Base-by-base conservation (phyloP, 768 basidiomycete genomes). In the Russula emetica region DNA sequence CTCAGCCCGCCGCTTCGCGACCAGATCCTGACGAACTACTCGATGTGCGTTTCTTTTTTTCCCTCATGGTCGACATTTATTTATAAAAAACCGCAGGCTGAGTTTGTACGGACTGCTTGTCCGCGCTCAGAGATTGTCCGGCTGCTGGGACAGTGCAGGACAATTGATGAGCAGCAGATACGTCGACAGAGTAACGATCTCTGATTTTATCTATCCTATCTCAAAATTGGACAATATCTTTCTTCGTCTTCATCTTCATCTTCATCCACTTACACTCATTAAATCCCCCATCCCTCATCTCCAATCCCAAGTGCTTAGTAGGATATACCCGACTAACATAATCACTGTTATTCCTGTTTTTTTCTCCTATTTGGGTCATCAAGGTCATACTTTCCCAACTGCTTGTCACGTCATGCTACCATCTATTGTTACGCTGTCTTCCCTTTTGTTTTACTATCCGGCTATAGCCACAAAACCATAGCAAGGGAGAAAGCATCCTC, bases 11-110 rank as follows among this genome's bases (percentile, higher is more conserved):
- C 13, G 61, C 58, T 30, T 67, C 59, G 22, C 63, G 68, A 64
- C 62, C 68, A 5, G 66, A 69, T 10, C 57, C 68, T 5, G 68
- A 69, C 49, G 68, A 69, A 28, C 45, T 69, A 18, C 68, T 69
- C 55, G 63, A 64, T 28, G 66, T 69, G 32, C 66, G 66, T 69
- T 42, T 3, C 3, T 26, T 11, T 5, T n/a, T 6, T 2, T 18
- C 9, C 18, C 7, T 30, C 0, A 30, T 30, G 32, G 9, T 32
- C 32, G 30, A 26, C n/a, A n/a, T n/a, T 52, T 2, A 20, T 1
- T 2, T 22, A 26, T 32, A 20, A 2, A 20, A 16, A 14, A 10
- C 3, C 13, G 7, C 49, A 69, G 67, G 52, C 68, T 32, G 28
- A 58, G 50, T 69, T 67, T 44, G 58, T 67, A 53, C 65, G 62